These are phyloP conservation scores for Przewalskia tangutica DNA, from an alignment of 257 asterid genomes.

Conservation along the genomic window DNA sequence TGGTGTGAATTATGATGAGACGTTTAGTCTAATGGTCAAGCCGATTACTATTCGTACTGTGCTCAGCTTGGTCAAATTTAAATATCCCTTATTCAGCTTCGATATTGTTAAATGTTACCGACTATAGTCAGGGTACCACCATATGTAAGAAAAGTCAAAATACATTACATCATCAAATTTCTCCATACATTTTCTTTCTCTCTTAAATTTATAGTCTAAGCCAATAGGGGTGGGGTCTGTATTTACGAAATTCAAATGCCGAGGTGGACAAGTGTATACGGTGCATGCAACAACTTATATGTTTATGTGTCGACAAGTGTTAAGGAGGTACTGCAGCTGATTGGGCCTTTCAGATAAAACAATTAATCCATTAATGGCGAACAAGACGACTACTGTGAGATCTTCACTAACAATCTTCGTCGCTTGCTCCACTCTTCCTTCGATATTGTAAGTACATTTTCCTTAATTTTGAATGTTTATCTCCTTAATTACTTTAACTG, in stretches of 20 bases:
- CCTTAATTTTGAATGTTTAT: not conserved
- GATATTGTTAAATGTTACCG: not conserved
- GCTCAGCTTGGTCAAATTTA: too few species aligned
- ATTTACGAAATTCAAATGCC: not conserved
- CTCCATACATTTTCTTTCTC: not conserved
- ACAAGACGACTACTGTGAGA: conserved; percentile 11
- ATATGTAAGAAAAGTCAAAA: not conserved
- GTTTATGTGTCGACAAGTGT: not conserved
- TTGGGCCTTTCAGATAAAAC: not conserved
- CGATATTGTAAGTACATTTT: conserved; percentile 29
- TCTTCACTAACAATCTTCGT: conserved; percentile 34
- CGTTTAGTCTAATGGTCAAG: too few species aligned
- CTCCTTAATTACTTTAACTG: too few species aligned
- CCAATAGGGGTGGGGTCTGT: not conserved
- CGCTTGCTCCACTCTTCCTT: conserved; percentile 46
- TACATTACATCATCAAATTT: not conserved
- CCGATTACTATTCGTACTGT: too few species aligned
- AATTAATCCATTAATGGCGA: conserved; percentile 21
- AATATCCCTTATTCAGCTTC: not conserved
- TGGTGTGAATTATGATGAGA: too few species aligned
- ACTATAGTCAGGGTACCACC: not conserved
- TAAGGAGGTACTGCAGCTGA: not conserved
- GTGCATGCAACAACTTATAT: not conserved
- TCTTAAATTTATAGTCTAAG: not conserved
- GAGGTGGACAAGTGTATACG: not conserved